Evolutionary conservation across 169 alveolate genomes (phyloP).

Genomic region (Condylostoma magnum): DNA sequence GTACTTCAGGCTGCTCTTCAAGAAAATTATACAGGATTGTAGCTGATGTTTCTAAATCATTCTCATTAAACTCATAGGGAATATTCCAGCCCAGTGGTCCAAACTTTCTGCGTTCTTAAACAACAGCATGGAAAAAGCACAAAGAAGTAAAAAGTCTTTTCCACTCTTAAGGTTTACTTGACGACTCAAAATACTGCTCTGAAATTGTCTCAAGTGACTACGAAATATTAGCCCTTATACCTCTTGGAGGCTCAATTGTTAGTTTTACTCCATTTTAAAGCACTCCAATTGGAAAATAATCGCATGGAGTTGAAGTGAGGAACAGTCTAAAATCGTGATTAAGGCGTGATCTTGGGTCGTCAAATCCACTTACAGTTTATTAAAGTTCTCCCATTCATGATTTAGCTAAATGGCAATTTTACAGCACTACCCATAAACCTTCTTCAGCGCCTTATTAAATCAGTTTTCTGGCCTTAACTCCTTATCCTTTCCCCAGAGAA

Average conservation of each 20-base stretch:
- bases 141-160: constrained; percentile 66
- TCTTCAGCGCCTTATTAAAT: constrained; percentile 56
- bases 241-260: constrained; percentile 86
- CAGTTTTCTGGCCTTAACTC: constrained; percentile 75
- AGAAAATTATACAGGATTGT: constrained; percentile 80
- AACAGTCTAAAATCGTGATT: constrained; percentile 77
- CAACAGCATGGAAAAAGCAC: constrained; percentile 89
- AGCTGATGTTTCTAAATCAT: constrained; percentile 88
- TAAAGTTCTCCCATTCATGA: constrained; percentile 84
- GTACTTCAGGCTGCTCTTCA: constrained; percentile 86
- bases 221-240: constrained; percentile 80
- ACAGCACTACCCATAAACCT: constrained; percentile 82
- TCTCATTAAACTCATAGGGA: constrained; percentile 90
- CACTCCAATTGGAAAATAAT: constrained; percentile 84
- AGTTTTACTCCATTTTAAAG: constrained; percentile 83
- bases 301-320: constrained; percentile 86
- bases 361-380: constrained; percentile 49
- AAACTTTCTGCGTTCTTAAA: constrained; percentile 89
- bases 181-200: constrained; percentile 67
- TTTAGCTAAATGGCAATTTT: constrained; percentile 87
- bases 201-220: constrained; percentile 63
- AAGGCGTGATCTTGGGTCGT: constrained; percentile 1
- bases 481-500: constrained; percentile 87
- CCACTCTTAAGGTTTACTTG: constrained; percentile 64
- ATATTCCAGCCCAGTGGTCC: constrained; percentile 95